These are phyloP conservation scores for Russula abietina DNA, from an alignment of 768 basidiomycete species.

Conservation along the genomic window DNA sequence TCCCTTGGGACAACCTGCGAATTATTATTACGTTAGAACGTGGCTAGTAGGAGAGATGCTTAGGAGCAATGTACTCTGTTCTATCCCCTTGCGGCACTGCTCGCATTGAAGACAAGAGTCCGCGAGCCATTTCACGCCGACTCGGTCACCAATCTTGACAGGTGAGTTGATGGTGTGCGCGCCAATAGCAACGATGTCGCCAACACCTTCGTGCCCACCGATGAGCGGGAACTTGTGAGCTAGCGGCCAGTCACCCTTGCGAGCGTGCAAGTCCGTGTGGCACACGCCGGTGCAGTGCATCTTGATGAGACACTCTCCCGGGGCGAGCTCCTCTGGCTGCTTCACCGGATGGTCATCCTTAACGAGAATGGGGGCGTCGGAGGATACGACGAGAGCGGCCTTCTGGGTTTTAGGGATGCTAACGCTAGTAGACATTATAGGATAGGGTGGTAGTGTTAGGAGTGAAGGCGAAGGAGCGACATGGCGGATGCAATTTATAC, in stretches of 20 bases:
- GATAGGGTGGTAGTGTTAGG: neutral
- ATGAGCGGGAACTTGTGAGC: constrained; percentile 59
- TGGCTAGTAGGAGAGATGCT: neutral
- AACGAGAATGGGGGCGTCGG: constrained; percentile 32
- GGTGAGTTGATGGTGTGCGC: constrained; percentile 50
- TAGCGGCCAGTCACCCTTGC: constrained; percentile 75
- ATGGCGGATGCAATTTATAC: constrained; percentile 5
- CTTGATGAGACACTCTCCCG: constrained; percentile 72
- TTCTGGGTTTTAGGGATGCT: constrained; percentile 40
- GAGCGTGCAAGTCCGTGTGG: constrained; percentile 78
- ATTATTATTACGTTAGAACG: neutral
- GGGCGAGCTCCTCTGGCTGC: constrained; percentile 47
- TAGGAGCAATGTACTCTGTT: constrained; percentile 51
- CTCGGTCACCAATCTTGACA: constrained; percentile 70
- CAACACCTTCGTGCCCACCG: constrained; percentile 78
- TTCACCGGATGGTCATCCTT: constrained; percentile 49
- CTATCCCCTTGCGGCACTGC: constrained; percentile 67
- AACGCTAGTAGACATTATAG: constrained; percentile 23
- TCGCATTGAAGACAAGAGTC: constrained; percentile 72
- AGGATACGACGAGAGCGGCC: constrained; percentile 36
- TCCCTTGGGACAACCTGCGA: constrained; percentile 51
- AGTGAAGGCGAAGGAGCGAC: neutral
- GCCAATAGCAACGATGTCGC: constrained; percentile 74
- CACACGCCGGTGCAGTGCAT: constrained; percentile 78
- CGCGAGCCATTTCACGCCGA: constrained; percentile 80